phyloP scores from a whole-genome alignment of 2,329 filamentous ascomycete species.

The Trichoderma sp. region DNA sequence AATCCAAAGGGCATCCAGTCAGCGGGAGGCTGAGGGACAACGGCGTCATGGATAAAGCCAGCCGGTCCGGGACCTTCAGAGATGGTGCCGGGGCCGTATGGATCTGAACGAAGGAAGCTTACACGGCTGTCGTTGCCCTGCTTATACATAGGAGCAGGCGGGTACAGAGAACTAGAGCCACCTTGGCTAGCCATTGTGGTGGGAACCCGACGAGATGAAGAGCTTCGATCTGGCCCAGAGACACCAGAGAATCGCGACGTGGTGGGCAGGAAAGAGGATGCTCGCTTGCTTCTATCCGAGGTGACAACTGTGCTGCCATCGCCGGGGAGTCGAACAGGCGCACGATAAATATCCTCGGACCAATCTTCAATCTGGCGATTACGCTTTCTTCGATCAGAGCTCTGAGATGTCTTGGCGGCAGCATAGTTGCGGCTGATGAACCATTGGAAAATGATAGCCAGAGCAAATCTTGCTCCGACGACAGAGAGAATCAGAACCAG shows the following conservation, averaged over 20 bases:
- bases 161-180: constrained; percentile 70
- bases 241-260: constrained; percentile 94
- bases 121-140: constrained; percentile 62
- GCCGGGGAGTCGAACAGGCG: constrained; percentile 77
- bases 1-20: constrained; percentile 98
- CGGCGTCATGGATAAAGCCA: constrained; percentile 94
- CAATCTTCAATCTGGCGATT: constrained; percentile 96
- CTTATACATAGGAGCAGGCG: constrained; percentile 69
- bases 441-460: constrained; percentile 94
- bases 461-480: constrained; percentile 80
- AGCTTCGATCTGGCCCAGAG: constrained; percentile 70
- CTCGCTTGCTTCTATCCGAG: constrained; percentile 78
- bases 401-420: constrained; percentile 81
- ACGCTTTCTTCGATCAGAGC: constrained; percentile 77
- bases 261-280: constrained; percentile 82
- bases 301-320: constrained; percentile 66
- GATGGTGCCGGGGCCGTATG: constrained; percentile 55
- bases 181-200: constrained; percentile 96
- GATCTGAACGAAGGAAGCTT: constrained; percentile 65
- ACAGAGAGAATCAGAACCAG: constrained; percentile 89
- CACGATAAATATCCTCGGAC: constrained; percentile 95
- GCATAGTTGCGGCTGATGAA: constrained; percentile 87
- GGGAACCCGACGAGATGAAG: constrained; percentile 58
- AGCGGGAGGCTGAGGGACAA: constrained; percentile 92
- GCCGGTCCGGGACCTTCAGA: constrained; percentile 76